Percentiles rank a stretch among this genome's conserved stretches.
phyloP scores from a whole-genome alignment of 306 rosid genomes.

The Cucurbita moschata region DNA sequence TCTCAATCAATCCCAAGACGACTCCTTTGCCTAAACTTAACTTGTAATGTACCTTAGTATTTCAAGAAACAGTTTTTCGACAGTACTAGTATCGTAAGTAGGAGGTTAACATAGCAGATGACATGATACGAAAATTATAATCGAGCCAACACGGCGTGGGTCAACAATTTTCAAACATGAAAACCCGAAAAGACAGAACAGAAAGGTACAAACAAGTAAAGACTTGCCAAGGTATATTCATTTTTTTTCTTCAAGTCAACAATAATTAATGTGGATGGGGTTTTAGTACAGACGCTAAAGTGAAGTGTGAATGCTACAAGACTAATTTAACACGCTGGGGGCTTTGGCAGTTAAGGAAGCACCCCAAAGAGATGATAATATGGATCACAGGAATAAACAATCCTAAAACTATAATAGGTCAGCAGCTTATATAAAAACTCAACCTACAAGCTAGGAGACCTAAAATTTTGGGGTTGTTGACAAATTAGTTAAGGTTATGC shows the following conservation, averaged over 20 bases:
- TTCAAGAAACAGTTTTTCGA: too few relatives aligned
- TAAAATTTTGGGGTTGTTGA: constrained; percentile 4
- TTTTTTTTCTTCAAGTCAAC: not conserved
- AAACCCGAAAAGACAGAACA: not conserved
- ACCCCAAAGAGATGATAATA: not conserved
- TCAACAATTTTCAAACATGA: not conserved
- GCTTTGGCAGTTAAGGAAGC: not conserved
- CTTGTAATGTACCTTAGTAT: too few relatives aligned
- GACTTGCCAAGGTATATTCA: not conserved
- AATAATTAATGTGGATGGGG: constrained; percentile 1
- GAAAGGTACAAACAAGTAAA: not conserved
- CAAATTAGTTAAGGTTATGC: constrained; percentile 8
- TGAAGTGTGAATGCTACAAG: not conserved
- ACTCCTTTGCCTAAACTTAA: too few relatives aligned
- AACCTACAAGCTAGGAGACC: constrained; percentile 1
- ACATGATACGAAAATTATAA: not conserved
- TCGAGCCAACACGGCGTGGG: not conserved
- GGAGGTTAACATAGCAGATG: not conserved
- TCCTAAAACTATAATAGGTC: constrained; percentile 7
- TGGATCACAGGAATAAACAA: constrained; percentile 1
- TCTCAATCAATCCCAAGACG: not conserved
- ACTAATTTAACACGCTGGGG: not conserved
- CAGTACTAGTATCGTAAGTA: not conserved
- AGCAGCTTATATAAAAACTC: not conserved
- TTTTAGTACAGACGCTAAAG: not conserved